Conservation (phyloP, 306 rosid species). For the Lathyrus tuberosus region DNA sequence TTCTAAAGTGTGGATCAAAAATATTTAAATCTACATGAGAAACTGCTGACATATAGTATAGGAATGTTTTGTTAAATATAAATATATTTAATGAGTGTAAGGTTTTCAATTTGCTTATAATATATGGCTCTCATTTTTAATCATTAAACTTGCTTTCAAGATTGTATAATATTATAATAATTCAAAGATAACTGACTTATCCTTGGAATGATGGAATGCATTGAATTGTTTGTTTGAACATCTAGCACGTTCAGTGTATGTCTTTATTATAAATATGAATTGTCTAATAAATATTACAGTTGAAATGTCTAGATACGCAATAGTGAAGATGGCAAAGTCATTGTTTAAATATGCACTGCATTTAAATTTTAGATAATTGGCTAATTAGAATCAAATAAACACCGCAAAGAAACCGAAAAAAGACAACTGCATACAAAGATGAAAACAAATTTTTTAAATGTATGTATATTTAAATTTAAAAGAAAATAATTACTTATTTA, state of each 20-base stretch:
- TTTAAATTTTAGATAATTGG: no score
- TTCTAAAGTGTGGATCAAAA: neutral
- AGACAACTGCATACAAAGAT: no score
- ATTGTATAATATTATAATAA: neutral
- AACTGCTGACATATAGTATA: neutral
- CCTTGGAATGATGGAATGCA: neutral
- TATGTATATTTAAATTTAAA: no score
- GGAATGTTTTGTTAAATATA: conserved; percentile 19
- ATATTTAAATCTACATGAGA: conserved; percentile 6
- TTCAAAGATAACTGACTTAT: neutral
- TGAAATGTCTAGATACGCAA: no score
- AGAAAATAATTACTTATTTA: no score
- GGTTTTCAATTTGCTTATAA: neutral
- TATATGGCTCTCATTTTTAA: neutral
- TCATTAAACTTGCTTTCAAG: neutral
- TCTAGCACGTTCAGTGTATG: neutral
- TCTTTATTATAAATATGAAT: neutral
- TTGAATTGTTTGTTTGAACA: neutral
- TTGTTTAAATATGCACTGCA: no score
- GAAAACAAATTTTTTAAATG: no score
- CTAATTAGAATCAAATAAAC: no score
- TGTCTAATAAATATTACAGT: no score
- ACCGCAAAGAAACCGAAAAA: no score
- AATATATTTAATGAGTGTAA: neutral
- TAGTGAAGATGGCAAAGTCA: no score